A percentile compares a stretch with the other conserved stretches of the same genome.
These are phyloP conservation scores for Hanseniaspora jakobsenii DNA, from an alignment of 805 yeast species.

Conservation along the genomic window DNA sequence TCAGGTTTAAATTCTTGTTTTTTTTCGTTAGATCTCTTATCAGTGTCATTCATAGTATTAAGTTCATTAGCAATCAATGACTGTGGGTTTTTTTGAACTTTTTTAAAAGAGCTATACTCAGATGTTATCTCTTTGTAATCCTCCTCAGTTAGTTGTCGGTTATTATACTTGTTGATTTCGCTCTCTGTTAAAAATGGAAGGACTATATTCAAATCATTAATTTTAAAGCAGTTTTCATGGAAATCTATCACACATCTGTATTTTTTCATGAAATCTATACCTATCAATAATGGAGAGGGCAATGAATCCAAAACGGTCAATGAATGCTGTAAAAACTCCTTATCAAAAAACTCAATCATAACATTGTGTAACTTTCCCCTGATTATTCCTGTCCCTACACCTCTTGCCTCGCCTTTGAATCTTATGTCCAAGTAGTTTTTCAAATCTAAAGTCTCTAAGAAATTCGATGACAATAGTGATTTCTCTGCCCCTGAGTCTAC, in stretches of 20 bases:
- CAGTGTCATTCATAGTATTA: neutral
- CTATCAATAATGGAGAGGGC: conserved; percentile 54
- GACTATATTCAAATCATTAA: conserved; percentile 49
- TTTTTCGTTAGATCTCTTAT: neutral
- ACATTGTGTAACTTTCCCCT: conserved; percentile 81
- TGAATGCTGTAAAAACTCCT: conserved; percentile 49
- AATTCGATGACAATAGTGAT: conserved; percentile 65
- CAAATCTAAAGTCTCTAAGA: conserved; percentile 64
- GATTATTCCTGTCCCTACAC: conserved; percentile 75
- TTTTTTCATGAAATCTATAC: conserved; percentile 82
- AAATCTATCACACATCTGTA: conserved; percentile 77
- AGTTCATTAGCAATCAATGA: neutral
- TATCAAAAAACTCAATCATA: conserved; percentile 69
- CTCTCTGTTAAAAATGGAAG: conserved; percentile 61
- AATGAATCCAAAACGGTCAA: conserved; percentile 58
- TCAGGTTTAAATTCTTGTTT: conserved; percentile 2
- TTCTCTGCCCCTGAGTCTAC: conserved; percentile 94
- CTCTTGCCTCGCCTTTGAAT: conserved; percentile 71
- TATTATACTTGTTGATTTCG: conserved; percentile 43
- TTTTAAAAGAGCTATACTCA: neutral
- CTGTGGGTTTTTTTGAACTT: no score
- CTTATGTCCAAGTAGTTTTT: conserved; percentile 65
- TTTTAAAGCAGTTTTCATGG: conserved; percentile 46
- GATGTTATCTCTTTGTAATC: conserved; percentile 16
- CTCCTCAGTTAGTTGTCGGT: conserved; percentile 19